Percentiles rank a stretch among this genome's conserved stretches.
phyloP scores from a whole-genome alignment of 805 yeast species.

The Pichia manshurica region DNA sequence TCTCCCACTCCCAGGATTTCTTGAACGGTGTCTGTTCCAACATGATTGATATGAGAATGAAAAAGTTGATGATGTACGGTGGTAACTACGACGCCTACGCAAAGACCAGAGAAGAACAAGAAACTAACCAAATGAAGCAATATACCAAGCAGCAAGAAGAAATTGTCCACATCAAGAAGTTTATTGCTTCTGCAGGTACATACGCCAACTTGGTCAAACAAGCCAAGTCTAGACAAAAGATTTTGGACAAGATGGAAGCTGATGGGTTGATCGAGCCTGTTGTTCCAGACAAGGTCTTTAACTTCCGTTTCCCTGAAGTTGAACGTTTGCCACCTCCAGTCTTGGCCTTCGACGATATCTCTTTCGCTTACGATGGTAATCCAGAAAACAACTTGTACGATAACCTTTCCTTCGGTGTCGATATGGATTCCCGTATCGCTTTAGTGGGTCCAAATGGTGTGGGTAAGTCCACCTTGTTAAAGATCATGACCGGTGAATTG shows the following conservation, averaged over 20 bases:
- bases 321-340: slow-evolving; percentile 99
- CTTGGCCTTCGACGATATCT: slow-evolving; percentile 89
- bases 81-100: slow-evolving; percentile 98
- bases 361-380: slow-evolving; percentile 83
- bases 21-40: slow-evolving; percentile 96
- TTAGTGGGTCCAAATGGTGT: slow-evolving; percentile 99
- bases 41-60: slow-evolving; percentile 95
- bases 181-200: slow-evolving; percentile 99
- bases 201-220: slow-evolving; percentile 97
- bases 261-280: slow-evolving; percentile 95
- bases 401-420: slow-evolving; percentile 92
- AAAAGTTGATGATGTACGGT: slow-evolving; percentile 73
- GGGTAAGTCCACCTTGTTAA: slow-evolving; percentile 93
- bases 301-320: slow-evolving; percentile 90
- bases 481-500: slow-evolving; percentile 93
- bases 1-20: slow-evolving; percentile 99
- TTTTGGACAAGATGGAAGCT: slow-evolving; percentile 99
- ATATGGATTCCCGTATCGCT: slow-evolving; percentile 98
- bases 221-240: slow-evolving; percentile 99
- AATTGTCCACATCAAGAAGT: slow-evolving; percentile 95
- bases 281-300: slow-evolving; percentile 85
- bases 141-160: slow-evolving; percentile 97
- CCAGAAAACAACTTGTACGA: slow-evolving; percentile 84
- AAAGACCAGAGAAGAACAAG: slow-evolving; percentile 90
- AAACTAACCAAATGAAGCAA: slow-evolving; percentile 97